Evolutionary conservation across 2,329 filamentous ascomycete genomes (phyloP), one percentile per base, ranked within the genome.

Genomic region (Elsinoe batatas): DNA sequence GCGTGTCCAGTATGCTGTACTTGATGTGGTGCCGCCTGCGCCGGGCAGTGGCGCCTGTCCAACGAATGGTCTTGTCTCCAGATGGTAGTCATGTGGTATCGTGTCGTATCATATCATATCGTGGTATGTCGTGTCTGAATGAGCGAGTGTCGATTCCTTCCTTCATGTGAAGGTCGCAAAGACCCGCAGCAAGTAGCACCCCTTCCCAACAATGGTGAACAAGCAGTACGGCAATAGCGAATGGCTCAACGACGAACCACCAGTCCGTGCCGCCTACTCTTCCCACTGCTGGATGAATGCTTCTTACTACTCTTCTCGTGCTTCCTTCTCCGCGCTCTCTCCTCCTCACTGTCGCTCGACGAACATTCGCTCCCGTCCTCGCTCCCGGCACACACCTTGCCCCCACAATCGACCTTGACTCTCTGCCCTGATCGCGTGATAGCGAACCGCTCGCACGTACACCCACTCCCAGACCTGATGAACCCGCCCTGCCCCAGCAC

Each of bases 351-450:
- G 63, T 84, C 84, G 64, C 79, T 85, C 63, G 83, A 89, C 10
- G 36, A 43, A 18, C 84, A 88, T 56, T 81, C 80, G 54, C 76
- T 80, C 60, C 78, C 80, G 59, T 86, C 82, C 65, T 88, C 84
- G 61, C 80, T 81, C 74, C 87, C 93, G 67, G 88, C 88, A 74
- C 91, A 96, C 69, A 88, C 85, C 59, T 83, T 78, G 64, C 91
- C 91, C 64, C 90, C 90, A 68, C 91, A 97, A 81, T 96, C 91
- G 71, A 96, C 83, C 81, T 91, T 93, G 80, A 97, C 87, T 67
- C 91, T 85, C 72, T 94, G 87, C 68, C 91, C 90, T 10, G 32
- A 84, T 74, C 90, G 87, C 61, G 91, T 96, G 77, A 97, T 95
- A 65, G 91, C 91, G 77, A 93, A 96, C 75, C 91, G 88, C 73